Conservation (phyloP, 345 rosid genomes). For the Schrenkiella parvula region DNA sequence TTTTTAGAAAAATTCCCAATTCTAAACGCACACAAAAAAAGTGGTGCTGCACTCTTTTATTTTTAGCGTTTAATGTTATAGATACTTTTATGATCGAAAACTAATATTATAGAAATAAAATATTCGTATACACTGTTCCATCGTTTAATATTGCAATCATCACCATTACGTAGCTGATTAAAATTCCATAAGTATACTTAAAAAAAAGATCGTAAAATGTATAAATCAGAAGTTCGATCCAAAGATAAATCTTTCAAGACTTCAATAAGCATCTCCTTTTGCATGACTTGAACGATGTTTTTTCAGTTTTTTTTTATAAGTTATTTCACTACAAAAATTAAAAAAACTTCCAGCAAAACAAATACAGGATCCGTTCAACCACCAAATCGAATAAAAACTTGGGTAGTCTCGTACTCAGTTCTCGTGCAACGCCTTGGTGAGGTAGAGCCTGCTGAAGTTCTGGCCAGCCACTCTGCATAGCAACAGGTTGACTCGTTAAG, state of each 20-base stretch:
- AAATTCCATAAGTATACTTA: no score
- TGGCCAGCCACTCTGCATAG: conserved; percentile 88
- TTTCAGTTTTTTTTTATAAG: background rate
- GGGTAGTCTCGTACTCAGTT: conserved; percentile 35
- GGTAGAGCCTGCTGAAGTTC: conserved; percentile 76
- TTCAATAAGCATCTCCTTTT: background rate
- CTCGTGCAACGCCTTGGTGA: conserved; percentile 86
- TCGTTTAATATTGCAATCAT: background rate
- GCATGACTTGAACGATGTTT: background rate
- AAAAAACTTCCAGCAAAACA: background rate
- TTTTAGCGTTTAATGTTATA: no score
- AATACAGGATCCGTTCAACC: background rate
- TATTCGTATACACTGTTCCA: no score
- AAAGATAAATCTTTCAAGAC: background rate
- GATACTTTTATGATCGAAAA: no score
- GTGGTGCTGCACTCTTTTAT: no score
- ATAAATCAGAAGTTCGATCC: no score
- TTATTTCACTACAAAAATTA: background rate
- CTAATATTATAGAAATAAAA: no score
- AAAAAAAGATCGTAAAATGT: no score
- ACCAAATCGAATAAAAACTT: conserved; percentile 12
- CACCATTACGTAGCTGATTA: no score
- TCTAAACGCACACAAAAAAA: no score
- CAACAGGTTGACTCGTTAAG: background rate
- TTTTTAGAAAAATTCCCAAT: no score